phyloP scores from a whole-genome alignment of 169 alveolate species.

The Eimeria necatrix region DNA sequence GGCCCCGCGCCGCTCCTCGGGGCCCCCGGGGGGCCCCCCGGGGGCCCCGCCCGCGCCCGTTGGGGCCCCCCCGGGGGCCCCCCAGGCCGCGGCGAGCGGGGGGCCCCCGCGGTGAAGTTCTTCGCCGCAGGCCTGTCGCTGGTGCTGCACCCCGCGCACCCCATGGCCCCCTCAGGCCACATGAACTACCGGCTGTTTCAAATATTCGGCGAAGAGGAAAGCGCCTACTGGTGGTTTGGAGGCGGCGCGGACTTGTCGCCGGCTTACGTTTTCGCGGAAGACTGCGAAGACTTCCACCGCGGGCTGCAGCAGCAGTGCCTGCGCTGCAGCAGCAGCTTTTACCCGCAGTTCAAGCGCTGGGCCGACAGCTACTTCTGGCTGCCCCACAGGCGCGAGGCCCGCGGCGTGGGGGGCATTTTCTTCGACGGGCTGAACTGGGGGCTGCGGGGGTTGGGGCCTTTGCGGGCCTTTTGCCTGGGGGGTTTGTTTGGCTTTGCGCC shows the following conservation, averaged over 20 bases:
- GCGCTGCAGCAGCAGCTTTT: slow-evolving; percentile 84
- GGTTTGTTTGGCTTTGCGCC: slow-evolving; percentile 14
- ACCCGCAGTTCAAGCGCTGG: slow-evolving; percentile 89
- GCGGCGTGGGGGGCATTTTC: slow-evolving; percentile 96
- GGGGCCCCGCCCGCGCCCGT: slow-evolving; percentile 48
- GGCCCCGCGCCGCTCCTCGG: slow-evolving; percentile 63
- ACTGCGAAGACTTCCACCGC: slow-evolving; percentile 89
- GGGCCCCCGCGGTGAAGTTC: too few species aligned
- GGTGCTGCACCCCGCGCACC: slow-evolving; percentile 92
- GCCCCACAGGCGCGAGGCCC: slow-evolving; percentile 88
- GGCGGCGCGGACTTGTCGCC: slow-evolving; percentile 96
- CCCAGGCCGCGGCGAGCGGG: background rate
- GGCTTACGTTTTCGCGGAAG: slow-evolving; percentile 89
- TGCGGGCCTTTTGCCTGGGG: background rate
- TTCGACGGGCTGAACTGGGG: slow-evolving; percentile 91
- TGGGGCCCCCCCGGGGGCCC: background rate
- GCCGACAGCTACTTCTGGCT: slow-evolving; percentile 92
- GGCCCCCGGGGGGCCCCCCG: slow-evolving; percentile 77
- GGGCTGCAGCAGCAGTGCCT: slow-evolving; percentile 89
- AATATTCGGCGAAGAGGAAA: slow-evolving; percentile 50
- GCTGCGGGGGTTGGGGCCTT: slow-evolving; percentile 14
- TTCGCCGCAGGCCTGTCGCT: slow-evolving; percentile 93
- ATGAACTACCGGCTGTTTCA: slow-evolving; percentile 90
- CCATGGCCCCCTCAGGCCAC: slow-evolving; percentile 92
- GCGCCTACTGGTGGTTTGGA: slow-evolving; percentile 92